A percentile compares a stretch with the other conserved stretches of the same genome.
phyloP scores from a whole-genome alignment of 1,139 yeast genomes.

The Yamadazyma atlantica region DNA sequence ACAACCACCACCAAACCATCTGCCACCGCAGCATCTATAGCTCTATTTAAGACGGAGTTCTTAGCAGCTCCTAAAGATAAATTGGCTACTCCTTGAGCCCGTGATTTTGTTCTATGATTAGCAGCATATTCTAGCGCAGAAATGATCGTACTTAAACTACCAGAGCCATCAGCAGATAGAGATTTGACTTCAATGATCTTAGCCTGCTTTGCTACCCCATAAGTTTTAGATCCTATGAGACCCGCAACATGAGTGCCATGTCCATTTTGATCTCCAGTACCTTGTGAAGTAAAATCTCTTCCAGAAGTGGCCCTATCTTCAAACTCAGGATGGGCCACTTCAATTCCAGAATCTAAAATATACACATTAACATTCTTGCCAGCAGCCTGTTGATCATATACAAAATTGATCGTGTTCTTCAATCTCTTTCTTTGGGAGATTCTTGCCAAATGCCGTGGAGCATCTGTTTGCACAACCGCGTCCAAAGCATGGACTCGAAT shows the following conservation, averaged over 20 bases:
- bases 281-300: constrained; percentile 62
- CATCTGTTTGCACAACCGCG: constrained; percentile 33
- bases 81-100: constrained; percentile 66
- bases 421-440: constrained; percentile 51
- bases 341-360: constrained; percentile 79
- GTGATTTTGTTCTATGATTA: constrained; percentile 48
- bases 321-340: constrained; percentile 59
- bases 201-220: constrained; percentile 76
- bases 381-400: constrained; percentile 23
- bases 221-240: constrained; percentile 71
- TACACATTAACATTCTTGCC: constrained; percentile 62
- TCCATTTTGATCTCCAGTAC: constrained; percentile 63
- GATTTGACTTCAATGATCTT: constrained; percentile 71
- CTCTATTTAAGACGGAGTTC: constrained; percentile 65
- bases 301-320: constrained; percentile 62
- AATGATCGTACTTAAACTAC: constrained; percentile 65
- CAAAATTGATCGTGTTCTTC: constrained; percentile 21
- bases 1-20: constrained; percentile 79
- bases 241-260: constrained; percentile 94
- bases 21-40: constrained; percentile 66
- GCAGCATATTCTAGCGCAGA: constrained; percentile 73
- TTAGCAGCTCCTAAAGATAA: constrained; percentile 74
- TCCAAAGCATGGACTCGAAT: constrained; percentile 48
- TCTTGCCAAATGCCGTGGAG: constrained; percentile 71
- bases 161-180: constrained; percentile 59